phyloP scores from a whole-genome alignment of 192 early-diverging fungal species.

The Coemansia sp. region DNA sequence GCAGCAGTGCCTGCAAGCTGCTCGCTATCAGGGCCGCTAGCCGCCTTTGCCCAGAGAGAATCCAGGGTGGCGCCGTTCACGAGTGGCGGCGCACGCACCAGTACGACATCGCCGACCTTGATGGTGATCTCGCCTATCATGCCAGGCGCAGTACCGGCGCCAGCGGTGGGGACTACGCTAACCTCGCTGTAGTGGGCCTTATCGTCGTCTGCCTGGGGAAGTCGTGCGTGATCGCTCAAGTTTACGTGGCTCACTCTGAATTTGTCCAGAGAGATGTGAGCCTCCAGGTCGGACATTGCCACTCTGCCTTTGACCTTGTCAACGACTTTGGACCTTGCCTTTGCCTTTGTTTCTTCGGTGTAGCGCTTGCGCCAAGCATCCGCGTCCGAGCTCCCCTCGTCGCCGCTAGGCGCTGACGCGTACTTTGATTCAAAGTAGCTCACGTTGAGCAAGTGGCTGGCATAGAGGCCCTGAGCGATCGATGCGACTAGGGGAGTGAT shows the following conservation, averaged over 20 bases:
- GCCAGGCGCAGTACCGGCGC: neutral
- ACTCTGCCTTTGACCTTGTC: conserved; percentile 37
- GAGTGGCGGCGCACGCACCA: conserved; percentile 17
- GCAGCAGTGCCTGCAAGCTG: neutral
- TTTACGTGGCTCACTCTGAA: conserved; percentile 10
- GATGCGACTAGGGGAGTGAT: conserved; percentile 51
- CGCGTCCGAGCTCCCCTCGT: neutral
- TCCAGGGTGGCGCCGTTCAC: conserved; percentile 12
- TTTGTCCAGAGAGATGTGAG: conserved; percentile 8
- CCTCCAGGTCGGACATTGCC: conserved; percentile 24
- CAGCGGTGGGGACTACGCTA: conserved; percentile 29
- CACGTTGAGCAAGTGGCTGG: conserved; percentile 42
- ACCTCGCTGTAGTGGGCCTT: conserved; percentile 21
- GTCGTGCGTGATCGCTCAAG: neutral
- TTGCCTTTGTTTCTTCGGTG: conserved; percentile 18
- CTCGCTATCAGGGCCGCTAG: conserved; percentile 2
- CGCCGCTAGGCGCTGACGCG: neutral
- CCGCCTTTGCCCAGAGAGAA: conserved; percentile 23
- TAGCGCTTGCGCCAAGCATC: conserved; percentile 35
- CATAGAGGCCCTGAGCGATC: conserved; percentile 53
- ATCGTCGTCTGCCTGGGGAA: conserved; percentile 15
- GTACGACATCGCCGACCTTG: conserved; percentile 42
- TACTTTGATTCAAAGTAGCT: conserved; percentile 21
- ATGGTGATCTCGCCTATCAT: conserved; percentile 9
- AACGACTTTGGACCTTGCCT: neutral